A percentile compares a stretch with the other conserved stretches of the same genome.
phyloP scores from a whole-genome alignment of 441 rosid species.

The Adansonia gregorii region DNA sequence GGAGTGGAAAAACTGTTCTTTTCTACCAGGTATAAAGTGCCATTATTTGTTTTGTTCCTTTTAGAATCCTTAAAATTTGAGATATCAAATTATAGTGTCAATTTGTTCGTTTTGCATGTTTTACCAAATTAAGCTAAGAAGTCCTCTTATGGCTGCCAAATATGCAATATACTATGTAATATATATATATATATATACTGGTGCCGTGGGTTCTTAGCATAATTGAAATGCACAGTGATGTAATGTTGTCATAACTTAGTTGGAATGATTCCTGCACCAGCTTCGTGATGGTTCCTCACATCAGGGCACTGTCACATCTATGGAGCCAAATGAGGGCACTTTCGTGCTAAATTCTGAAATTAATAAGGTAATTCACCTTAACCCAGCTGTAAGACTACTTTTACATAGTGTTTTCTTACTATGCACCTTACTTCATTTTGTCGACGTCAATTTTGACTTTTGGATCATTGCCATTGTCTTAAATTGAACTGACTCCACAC shows the following conservation, averaged over 20 bases:
- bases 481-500: not conserved
- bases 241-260: slow-evolving; percentile 27
- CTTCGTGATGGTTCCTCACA: slow-evolving; percentile 88
- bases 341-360: slow-evolving; percentile 69
- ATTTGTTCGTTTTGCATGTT: not conserved
- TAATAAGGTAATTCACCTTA: slow-evolving; percentile 49
- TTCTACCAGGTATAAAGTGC: slow-evolving; percentile 68
- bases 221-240: not conserved
- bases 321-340: slow-evolving; percentile 89
- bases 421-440: not conserved
- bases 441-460: not conserved
- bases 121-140: not conserved
- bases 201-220: not conserved
- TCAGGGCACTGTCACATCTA: slow-evolving; percentile 81
- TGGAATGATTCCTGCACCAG: slow-evolving; percentile 43
- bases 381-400: slow-evolving; percentile 20
- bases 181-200: not conserved
- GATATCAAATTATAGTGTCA: not conserved
- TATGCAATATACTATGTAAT: not conserved
- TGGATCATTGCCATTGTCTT: slow-evolving; percentile 5
- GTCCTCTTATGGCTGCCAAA: not conserved
- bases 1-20: slow-evolving; percentile 81
- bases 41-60: slow-evolving; percentile 14
- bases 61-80: not conserved
- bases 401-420: not conserved